Conservation (phyloP, 179 eudicot species). For the Beta macrorhiza region DNA sequence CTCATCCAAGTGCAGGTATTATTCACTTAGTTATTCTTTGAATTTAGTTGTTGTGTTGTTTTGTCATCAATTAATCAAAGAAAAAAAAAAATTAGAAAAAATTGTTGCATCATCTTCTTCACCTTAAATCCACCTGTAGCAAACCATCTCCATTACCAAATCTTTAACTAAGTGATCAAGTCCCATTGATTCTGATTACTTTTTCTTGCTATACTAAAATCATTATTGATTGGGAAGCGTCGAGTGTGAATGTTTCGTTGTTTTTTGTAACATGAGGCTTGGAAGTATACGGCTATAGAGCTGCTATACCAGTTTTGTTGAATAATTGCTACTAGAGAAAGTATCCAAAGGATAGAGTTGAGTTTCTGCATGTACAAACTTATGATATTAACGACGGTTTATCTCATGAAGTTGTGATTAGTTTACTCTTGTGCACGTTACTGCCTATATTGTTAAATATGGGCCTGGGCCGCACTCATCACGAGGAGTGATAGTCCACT, state of each 20-base stretch:
- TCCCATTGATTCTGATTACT: not conserved
- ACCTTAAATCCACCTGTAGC: too few species aligned
- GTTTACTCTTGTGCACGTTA: slow-evolving; percentile 6
- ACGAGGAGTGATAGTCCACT: too few species aligned
- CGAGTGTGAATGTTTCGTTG: slow-evolving; percentile 12
- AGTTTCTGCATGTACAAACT: slow-evolving; percentile 16
- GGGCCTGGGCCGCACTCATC: too few species aligned
- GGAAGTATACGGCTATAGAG: slow-evolving; percentile 11
- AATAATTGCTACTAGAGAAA: slow-evolving; percentile 22
- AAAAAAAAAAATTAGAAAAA: too few species aligned
- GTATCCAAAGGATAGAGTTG: slow-evolving; percentile 6
- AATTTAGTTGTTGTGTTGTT: too few species aligned
- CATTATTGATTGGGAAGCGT: slow-evolving; percentile 17
- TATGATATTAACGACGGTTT: not conserved
- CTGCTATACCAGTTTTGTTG: slow-evolving; percentile 19
- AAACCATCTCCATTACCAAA: too few species aligned
- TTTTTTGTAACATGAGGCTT: slow-evolving; percentile 13
- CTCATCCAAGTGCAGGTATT: too few species aligned
- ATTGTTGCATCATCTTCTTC: too few species aligned
- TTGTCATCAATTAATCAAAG: too few species aligned
- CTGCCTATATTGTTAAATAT: not conserved
- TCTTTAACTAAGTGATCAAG: too few species aligned
- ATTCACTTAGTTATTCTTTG: too few species aligned
- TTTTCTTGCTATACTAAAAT: slow-evolving; percentile 9
- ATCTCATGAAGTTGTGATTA: not conserved